phyloP scores from a whole-genome alignment of 163 green algal species.

The Scenedesmus sp. region DNA sequence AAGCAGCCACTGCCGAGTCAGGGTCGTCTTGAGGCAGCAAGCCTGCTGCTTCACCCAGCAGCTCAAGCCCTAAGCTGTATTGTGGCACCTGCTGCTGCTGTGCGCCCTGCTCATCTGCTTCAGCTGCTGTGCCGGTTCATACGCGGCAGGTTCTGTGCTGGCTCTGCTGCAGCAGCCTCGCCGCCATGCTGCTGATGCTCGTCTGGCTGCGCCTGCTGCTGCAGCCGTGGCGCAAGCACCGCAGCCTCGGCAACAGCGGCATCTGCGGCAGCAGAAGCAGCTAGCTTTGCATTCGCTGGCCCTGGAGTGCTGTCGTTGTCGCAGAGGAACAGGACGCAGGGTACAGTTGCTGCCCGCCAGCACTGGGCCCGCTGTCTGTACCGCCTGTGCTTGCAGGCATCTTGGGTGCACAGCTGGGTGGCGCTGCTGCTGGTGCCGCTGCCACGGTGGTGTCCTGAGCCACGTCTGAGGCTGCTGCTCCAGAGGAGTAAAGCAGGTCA shows the following conservation, averaged over 20 bases:
- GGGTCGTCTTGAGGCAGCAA: neutral
- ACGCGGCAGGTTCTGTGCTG: conserved; percentile 17
- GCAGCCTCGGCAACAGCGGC: neutral
- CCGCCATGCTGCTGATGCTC: neutral
- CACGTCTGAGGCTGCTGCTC: conserved; percentile 25
- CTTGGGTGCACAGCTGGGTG: neutral
- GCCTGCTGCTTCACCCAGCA: conserved; percentile 23
- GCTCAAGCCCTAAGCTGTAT: conserved; percentile 8
- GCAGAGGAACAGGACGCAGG: neutral
- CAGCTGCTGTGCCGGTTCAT: neutral
- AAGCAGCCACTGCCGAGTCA: neutral
- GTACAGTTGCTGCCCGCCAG: neutral
- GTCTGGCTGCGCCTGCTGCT: neutral
- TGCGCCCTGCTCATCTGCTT: neutral
- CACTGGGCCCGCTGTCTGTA: neutral
- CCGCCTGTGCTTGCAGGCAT: neutral
- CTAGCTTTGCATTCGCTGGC: neutral
- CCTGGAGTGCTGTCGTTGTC: neutral
- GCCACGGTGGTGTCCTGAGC: conserved; percentile 16
- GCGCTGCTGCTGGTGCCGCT: conserved; percentile 1
- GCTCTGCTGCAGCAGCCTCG: neutral
- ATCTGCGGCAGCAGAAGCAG: neutral
- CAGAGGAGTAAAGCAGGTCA: neutral
- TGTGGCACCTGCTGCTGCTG: neutral
- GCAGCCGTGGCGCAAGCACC: too few relatives aligned